These are phyloP conservation scores for Aspergillus uvarum DNA, from an alignment of 2,329 filamentous ascomycete genomes.

Conservation along the genomic window DNA sequence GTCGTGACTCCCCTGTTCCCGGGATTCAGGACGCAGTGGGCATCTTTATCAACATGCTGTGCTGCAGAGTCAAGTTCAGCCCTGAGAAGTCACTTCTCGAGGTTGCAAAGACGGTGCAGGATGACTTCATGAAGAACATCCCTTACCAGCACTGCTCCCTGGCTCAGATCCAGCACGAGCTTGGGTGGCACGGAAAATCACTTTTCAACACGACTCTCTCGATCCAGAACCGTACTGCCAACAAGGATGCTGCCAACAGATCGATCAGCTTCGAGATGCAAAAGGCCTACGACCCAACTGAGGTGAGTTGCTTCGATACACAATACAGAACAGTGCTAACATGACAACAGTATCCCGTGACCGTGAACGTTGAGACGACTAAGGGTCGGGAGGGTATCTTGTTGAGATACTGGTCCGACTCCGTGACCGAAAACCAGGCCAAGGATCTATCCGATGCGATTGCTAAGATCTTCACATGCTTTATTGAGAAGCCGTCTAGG, in stretches of 20 bases:
- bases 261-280: slow-evolving; percentile 33
- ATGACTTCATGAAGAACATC: slow-evolving; percentile 49
- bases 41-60: slow-evolving; percentile 57
- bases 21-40: slow-evolving; percentile 50
- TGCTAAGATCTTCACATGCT: slow-evolving; percentile 33
- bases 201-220: slow-evolving; percentile 47
- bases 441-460: slow-evolving; percentile 32
- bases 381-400: slow-evolving; percentile 37
- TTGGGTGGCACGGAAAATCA: slow-evolving; percentile 35
- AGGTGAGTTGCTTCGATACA: slow-evolving; percentile 25
- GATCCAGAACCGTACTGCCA: slow-evolving; percentile 38
- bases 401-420: slow-evolving; percentile 42
- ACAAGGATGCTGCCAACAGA: slow-evolving; percentile 24
- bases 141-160: slow-evolving; percentile 53
- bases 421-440: slow-evolving; percentile 37
- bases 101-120: slow-evolving; percentile 46
- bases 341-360: slow-evolving; percentile 36
- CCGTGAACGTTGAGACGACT: slow-evolving; percentile 41
- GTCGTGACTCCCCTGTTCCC: slow-evolving; percentile 47
- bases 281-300: slow-evolving; percentile 39
- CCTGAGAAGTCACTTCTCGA: slow-evolving; percentile 39
- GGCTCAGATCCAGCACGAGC: slow-evolving; percentile 48
- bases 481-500: slow-evolving; percentile 30
- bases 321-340: slow-evolving; percentile 10
- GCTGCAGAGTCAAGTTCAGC: slow-evolving; percentile 47